Base-by-base conservation (phyloP, 176 grass and related monocot genomes). In the Saccharum officinarum region DNA sequence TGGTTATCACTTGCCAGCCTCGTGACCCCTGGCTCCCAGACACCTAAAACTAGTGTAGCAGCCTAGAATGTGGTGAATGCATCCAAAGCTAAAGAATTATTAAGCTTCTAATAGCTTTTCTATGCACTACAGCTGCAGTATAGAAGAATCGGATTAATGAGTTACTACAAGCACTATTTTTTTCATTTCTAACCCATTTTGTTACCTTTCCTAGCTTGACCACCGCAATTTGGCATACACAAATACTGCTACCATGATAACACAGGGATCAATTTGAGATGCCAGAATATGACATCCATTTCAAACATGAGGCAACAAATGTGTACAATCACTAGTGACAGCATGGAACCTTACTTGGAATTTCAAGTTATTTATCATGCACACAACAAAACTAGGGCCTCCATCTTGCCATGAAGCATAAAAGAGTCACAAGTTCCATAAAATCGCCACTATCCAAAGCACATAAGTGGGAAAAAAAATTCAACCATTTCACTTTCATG, bases 21-120 rank as follows among this genome's bases (percentile, higher is more conserved):
- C 4, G 28, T 13, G 26, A 65, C 61, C 16, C 47, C 34, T 2
- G 0, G 15, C 37, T 23, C 54, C 23, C 40, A 39, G 65, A 17
- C 59, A 79, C 57, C 4, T n/a, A 17, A 79, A 49, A 49, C 67
- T 73, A 71, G 62, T 60, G 59, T 8, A 33, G 17, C 57, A 67
- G 33, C 42, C 30, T 54, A 73, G 7, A 37, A 81, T 81, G 17
- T 75, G 64, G 10, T 18, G 36, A 52, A 41, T 34, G 55, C 77
- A 86, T 40, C 28, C 16, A 31, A 49, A 62, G 60, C n/a, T 26
- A 13, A 62, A 62, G n/a, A 26, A 26, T 13, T 28, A 61, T 26
- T 61, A 62, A 62, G 16, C 30, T 65, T 66, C n/a, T 76, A 37
- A 68, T 65, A 62, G 26, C 39, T 74, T 73, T 73, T 71, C 25